Percentiles rank a stretch among this genome's conserved stretches.
Evolutionary conservation across 192 early-diverging fungal genomes (phyloP).

Genomic region (Coemansia sp.): DNA sequence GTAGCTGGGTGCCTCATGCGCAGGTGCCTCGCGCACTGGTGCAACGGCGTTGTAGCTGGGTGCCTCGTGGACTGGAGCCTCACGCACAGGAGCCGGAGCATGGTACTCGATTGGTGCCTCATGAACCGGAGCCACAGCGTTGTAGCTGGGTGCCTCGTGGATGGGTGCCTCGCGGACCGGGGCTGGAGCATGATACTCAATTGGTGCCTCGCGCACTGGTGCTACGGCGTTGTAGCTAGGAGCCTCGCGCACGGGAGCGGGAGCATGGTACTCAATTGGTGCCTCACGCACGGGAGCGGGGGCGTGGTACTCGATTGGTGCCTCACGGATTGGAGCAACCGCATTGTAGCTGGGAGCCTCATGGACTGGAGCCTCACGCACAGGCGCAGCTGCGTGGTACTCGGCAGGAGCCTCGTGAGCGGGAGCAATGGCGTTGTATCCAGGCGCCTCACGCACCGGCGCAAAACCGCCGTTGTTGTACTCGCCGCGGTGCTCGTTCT

Average conservation of each 20-base stretch:
- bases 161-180: constrained; percentile 7
- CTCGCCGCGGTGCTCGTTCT: constrained; percentile 9
- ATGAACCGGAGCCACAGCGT: constrained; percentile 1
- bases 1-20: constrained; percentile 16
- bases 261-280: background rate
- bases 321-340: background rate
- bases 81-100: background rate
- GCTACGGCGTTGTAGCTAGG: constrained; percentile 6
- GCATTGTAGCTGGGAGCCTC: constrained; percentile 4
- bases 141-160: constrained; percentile 11
- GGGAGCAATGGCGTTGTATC: constrained; percentile 1
- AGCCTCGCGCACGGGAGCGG: background rate
- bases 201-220: constrained; percentile 8
- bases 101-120: background rate
- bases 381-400: constrained; percentile 9
- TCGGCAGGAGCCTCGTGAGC: constrained; percentile 1
- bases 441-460: background rate
- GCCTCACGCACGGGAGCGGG: constrained; percentile 10
- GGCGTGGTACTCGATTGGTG: constrained; percentile 7
- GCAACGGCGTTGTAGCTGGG: constrained; percentile 6
- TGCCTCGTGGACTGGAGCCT: background rate
- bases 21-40: background rate
- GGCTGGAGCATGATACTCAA: background rate
- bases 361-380: background rate
- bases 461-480: background rate